phyloP scores from a whole-genome alignment of 2,329 filamentous ascomycete species.

The Paraphaeosphaeria minitans region DNA sequence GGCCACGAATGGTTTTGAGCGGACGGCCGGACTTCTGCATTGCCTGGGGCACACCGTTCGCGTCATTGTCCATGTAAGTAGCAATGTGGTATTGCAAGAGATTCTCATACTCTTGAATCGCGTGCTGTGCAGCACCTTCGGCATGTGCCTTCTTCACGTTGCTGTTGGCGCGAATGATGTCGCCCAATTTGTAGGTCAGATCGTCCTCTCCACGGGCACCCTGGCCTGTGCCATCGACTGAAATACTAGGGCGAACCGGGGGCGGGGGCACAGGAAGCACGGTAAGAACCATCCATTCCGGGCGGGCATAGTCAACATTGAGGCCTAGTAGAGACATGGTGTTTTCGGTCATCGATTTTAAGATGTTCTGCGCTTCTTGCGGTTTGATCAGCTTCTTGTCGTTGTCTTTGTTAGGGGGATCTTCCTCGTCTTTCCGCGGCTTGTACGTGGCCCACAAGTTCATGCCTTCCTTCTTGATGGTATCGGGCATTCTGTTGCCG shows the following conservation, averaged over 20 bases:
- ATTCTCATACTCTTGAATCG: conserved; percentile 87
- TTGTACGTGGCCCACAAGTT: conserved; percentile 80
- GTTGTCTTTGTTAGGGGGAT: conserved; percentile 62
- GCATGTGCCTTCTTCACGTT: conserved; percentile 90
- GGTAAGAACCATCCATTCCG: conserved; percentile 97
- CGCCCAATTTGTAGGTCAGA: conserved; percentile 97
- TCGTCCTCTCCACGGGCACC: conserved; percentile 97
- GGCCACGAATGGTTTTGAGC: conserved; percentile 93
- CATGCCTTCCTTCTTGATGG: conserved; percentile 82
- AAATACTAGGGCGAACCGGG: conserved; percentile 94
- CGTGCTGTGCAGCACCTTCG: conserved; percentile 89
- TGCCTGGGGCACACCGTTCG: conserved; percentile 91
- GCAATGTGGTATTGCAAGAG: conserved; percentile 97
- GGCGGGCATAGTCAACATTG: conserved; percentile 91
- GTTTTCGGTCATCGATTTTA: conserved; percentile 80
- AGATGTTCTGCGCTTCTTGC: conserved; percentile 81
- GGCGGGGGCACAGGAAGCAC: conserved; percentile 94
- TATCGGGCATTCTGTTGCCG: conserved; percentile 83
- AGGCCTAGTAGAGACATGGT: conserved; percentile 88
- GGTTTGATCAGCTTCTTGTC: conserved; percentile 85
- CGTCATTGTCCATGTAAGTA: conserved; percentile 99
- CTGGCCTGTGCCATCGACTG: conserved; percentile 90
- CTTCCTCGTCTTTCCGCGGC: conserved; percentile 68
- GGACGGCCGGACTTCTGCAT: conserved; percentile 96
- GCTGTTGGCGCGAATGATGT: conserved; percentile 96